Evolutionary conservation across 1,284 basidiomycete species (phyloP).

Genomic region (Naganishia sp.): DNA sequence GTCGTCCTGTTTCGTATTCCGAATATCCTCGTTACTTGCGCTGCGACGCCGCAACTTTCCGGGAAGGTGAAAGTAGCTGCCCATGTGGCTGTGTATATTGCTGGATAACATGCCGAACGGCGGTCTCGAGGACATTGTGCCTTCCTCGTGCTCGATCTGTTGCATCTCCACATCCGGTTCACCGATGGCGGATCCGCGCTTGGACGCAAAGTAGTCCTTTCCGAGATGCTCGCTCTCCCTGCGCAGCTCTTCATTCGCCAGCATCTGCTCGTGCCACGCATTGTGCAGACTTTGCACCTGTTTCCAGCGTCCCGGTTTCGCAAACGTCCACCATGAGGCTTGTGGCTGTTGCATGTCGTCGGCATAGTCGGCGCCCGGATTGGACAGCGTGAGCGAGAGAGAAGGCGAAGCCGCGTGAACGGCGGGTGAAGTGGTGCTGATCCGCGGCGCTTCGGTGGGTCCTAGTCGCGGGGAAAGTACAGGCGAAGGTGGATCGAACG

Average conservation of each 20-base stretch:
- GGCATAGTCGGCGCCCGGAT: neutral
- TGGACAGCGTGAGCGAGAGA: constrained; percentile 9
- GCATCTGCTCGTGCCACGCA: constrained; percentile 21
- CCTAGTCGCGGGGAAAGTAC: constrained; percentile 25
- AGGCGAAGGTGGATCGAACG: constrained; percentile 33
- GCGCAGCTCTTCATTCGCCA: constrained; percentile 24
- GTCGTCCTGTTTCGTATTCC: neutral
- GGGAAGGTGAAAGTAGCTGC: constrained; percentile 22
- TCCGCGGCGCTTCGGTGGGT: constrained; percentile 18
- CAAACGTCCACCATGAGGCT: constrained; percentile 34
- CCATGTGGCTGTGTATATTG: neutral
- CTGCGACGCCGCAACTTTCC: constrained; percentile 7
- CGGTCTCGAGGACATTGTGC: neutral
- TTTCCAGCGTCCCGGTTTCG: constrained; percentile 21
- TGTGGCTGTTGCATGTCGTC: constrained; percentile 13
- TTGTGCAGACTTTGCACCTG: constrained; percentile 16
- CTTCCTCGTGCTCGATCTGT: neutral
- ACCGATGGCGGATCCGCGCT: constrained; percentile 11
- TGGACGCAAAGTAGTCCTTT: constrained; percentile 27
- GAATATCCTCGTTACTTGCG: constrained; percentile 7
- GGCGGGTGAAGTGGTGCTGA: constrained; percentile 1
- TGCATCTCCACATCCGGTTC: neutral
- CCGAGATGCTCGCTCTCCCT: constrained; percentile 26
- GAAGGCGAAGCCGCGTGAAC: neutral
- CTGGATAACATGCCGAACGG: constrained; percentile 7